Percentiles rank a stretch among this genome's conserved stretches.
These are phyloP conservation scores for Cenchrus purpureus DNA, from an alignment of 176 grass and related monocot genomes.

Conservation along the genomic window DNA sequence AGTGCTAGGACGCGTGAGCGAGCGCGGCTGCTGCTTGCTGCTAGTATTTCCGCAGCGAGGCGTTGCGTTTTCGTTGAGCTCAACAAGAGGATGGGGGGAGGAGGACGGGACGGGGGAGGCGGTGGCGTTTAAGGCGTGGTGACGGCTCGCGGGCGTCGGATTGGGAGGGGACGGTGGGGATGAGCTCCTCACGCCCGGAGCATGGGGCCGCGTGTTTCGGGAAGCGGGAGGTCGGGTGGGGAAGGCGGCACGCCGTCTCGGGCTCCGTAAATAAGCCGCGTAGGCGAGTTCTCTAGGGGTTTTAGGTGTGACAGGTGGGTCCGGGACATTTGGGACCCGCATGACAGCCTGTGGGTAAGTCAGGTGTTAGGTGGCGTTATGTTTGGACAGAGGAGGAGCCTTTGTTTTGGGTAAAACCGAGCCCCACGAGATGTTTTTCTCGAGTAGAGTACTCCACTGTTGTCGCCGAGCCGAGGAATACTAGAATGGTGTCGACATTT, in stretches of 20 bases:
- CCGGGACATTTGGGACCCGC: accelerated
- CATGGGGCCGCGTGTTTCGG: slow-evolving; percentile 49
- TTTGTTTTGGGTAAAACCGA: background rate
- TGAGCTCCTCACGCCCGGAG: slow-evolving; percentile 4
- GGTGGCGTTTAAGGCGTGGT: slow-evolving; percentile 31
- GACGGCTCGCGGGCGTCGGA: background rate
- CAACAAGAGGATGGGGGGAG: background rate
- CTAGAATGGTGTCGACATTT: background rate
- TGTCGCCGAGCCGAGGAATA: background rate
- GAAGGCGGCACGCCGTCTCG: slow-evolving; percentile 26
- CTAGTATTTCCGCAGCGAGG: slow-evolving; percentile 4
- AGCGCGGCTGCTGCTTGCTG: background rate
- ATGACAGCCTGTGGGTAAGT: background rate
- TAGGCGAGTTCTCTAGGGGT: background rate
- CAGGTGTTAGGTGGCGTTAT: accelerated
- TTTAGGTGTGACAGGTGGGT: background rate
- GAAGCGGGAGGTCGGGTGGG: slow-evolving; percentile 11
- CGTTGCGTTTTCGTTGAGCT: slow-evolving; percentile 21
- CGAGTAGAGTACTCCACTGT: background rate
- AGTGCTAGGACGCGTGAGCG: slow-evolving; percentile 38
- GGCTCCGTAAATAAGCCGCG: background rate
- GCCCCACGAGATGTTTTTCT: slow-evolving; percentile 34
- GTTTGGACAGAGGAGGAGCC: background rate
- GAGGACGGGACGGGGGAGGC: background rate
- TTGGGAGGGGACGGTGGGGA: background rate